phyloP scores from a whole-genome alignment of 2,329 filamentous ascomycete species.

The Botrytis galanthina region DNA sequence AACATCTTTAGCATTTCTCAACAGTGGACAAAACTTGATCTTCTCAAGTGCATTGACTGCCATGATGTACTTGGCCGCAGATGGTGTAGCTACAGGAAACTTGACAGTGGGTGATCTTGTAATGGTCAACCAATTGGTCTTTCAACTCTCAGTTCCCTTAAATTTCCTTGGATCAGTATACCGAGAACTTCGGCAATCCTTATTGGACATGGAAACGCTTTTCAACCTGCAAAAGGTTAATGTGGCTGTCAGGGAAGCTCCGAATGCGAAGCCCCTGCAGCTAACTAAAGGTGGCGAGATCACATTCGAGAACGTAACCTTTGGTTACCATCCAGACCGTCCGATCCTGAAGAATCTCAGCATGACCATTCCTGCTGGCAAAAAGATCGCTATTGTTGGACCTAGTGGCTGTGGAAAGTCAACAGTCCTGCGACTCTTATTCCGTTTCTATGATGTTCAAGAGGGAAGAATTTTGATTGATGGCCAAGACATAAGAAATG shows the following conservation, averaged over 20 bases:
- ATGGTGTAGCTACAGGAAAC: conserved; percentile 77
- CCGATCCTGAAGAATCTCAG: conserved; percentile 83
- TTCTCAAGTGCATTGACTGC: conserved; percentile 90
- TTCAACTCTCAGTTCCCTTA: conserved; percentile 92
- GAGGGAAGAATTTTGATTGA: conserved; percentile 84
- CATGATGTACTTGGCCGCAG: conserved; percentile 97
- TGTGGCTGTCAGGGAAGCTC: conserved; percentile 75
- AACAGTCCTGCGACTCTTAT: conserved; percentile 84
- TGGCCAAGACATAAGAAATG: conserved; percentile 83
- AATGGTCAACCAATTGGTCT: conserved; percentile 98
- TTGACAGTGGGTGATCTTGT: conserved; percentile 94
- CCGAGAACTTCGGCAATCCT: conserved; percentile 86
- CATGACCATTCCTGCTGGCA: conserved; percentile 88
- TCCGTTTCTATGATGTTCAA: conserved; percentile 91
- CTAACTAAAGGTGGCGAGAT: conserved; percentile 83
- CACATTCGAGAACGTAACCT: conserved; percentile 89
- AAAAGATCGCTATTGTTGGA: conserved; percentile 94
- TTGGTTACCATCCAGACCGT: conserved; percentile 84
- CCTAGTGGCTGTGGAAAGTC: conserved; percentile 96
- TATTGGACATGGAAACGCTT: conserved; percentile 97
- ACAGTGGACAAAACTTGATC: conserved; percentile 94
- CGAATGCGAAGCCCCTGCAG: conserved; percentile 68
- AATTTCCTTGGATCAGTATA: conserved; percentile 99
- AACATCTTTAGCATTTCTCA: conserved; percentile 88
- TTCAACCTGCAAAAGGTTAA: conserved; percentile 98